Percentiles rank a stretch among this genome's conserved stretches.
Conservation (phyloP, 805 yeast genomes). For the Sungouiozyma intestinalis region DNA sequence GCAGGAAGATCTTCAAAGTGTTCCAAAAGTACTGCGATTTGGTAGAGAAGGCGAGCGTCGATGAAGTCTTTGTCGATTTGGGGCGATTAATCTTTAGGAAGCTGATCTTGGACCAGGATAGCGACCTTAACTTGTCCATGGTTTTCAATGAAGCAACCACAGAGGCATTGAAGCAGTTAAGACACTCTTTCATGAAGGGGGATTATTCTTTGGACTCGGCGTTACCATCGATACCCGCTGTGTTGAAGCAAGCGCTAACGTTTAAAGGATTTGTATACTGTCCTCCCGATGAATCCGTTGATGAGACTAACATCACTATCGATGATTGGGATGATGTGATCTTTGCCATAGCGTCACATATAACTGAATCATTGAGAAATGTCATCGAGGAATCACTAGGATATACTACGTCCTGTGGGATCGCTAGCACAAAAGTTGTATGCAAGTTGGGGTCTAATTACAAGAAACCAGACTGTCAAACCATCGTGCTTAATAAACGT, state of each 20-base stretch:
- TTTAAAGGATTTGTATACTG: conserved; percentile 15
- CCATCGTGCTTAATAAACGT: conserved; percentile 47
- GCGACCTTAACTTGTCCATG: not conserved
- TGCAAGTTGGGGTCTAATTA: conserved; percentile 84
- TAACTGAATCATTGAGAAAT: conserved; percentile 44
- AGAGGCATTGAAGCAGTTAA: conserved; percentile 4
- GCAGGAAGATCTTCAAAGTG: conserved; percentile 63
- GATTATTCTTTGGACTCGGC: conserved; percentile 15
- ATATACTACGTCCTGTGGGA: conserved; percentile 85
- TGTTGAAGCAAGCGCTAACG: conserved; percentile 10
- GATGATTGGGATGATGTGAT: conserved; percentile 78
- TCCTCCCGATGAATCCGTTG: conserved; percentile 5
- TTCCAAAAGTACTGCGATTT: conserved; percentile 50
- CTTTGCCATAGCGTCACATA: conserved; percentile 52
- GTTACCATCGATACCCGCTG: conserved; percentile 19
- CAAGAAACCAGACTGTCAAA: conserved; percentile 79
- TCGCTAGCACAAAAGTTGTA: conserved; percentile 62
- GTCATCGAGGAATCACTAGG: conserved; percentile 46
- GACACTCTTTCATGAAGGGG: conserved; percentile 16
- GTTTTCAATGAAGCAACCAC: not conserved
- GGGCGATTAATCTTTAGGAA: conserved; percentile 52
- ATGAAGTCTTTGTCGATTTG: conserved; percentile 81
- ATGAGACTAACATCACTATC: conserved; percentile 7
- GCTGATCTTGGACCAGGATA: conserved; percentile 15
- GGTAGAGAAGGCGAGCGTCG: conserved; percentile 92